Conservation (phyloP, 2,329 filamentous ascomycete species). For the Raffaelea ambrosiae region DNA sequence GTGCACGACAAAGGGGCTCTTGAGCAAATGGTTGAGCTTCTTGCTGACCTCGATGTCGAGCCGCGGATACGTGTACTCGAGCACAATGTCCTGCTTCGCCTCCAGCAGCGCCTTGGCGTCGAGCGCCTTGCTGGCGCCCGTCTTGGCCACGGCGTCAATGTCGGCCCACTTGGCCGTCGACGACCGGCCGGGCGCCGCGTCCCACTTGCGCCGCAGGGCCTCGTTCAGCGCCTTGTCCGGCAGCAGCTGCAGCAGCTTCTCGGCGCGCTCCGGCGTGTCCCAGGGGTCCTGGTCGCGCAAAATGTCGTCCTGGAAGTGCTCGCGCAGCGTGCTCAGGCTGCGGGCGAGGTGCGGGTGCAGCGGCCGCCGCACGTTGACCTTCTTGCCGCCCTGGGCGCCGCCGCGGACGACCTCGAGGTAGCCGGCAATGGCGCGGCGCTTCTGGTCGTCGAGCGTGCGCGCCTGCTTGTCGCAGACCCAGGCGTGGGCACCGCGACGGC, state of each 20-base stretch:
- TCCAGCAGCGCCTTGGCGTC: constrained; percentile 68
- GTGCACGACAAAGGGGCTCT: constrained; percentile 93
- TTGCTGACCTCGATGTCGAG: constrained; percentile 97
- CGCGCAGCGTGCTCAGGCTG: constrained; percentile 75
- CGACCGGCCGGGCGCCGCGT: constrained; percentile 63
- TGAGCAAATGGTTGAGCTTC: constrained; percentile 95
- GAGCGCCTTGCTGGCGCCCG: constrained; percentile 63
- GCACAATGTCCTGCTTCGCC: constrained; percentile 89
- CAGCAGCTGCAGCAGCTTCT: constrained; percentile 74
- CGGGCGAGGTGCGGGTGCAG: constrained; percentile 86
- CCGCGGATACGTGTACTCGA: constrained; percentile 96
- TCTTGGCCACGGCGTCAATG: constrained; percentile 78
- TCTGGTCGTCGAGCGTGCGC: constrained; percentile 74
- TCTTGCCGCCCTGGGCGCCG: constrained; percentile 77
- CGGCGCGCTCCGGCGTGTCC: constrained; percentile 57
- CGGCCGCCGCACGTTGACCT: constrained; percentile 74
- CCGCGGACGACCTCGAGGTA: constrained; percentile 90
- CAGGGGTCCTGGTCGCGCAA: constrained; percentile 84
- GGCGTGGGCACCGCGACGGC: constrained; percentile 90
- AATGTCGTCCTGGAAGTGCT: constrained; percentile 76
- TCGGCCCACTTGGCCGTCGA: constrained; percentile 87
- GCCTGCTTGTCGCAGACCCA: constrained; percentile 95
- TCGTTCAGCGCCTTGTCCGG: constrained; percentile 72
- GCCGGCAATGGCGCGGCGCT: constrained; percentile 73
- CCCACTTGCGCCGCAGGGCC: constrained; percentile 83